These are phyloP conservation scores for Meyerozyma smithsonii DNA, from an alignment of 1,139 yeast species.

Conservation along the genomic window DNA sequence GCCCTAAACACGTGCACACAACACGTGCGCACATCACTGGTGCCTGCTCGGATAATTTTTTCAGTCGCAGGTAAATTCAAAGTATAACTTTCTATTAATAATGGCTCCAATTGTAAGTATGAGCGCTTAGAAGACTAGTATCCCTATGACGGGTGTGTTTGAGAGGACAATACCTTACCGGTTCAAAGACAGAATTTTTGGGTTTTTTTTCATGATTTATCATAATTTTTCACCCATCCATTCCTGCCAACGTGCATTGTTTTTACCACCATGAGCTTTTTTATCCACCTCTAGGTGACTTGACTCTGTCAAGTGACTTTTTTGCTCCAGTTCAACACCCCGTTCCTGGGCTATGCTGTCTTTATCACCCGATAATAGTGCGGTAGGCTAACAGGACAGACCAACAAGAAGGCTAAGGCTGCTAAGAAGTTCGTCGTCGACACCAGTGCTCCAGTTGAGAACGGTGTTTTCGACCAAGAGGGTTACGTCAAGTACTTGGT, in stretches of 20 bases:
- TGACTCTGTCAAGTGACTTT: not conserved
- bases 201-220: not conserved
- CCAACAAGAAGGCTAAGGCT: conserved; percentile 72
- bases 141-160: conserved; percentile 3
- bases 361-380: conserved; percentile 45
- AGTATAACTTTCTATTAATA: conserved; percentile 4
- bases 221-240: not conserved
- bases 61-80: not conserved
- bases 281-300: not conserved
- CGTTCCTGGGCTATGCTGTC: conserved; percentile 57
- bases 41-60: not conserved
- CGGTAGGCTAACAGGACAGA: conserved; percentile 64
- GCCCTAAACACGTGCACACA: not conserved
- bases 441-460: conserved; percentile 95
- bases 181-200: not conserved
- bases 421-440: conserved; percentile 94
- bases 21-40: not conserved
- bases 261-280: conserved; percentile 1
- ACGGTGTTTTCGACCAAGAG: conserved; percentile 97
- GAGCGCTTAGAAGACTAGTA: conserved; percentile 4
- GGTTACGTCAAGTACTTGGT: conserved; percentile 96
- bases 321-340: conserved; percentile 13
- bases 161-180: not conserved
- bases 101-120: conserved; percentile 18
- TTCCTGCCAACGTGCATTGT: not conserved